Conservation (phyloP, 1,284 basidiomycete genomes). For the Papiliotrema fonsecae region DNA sequence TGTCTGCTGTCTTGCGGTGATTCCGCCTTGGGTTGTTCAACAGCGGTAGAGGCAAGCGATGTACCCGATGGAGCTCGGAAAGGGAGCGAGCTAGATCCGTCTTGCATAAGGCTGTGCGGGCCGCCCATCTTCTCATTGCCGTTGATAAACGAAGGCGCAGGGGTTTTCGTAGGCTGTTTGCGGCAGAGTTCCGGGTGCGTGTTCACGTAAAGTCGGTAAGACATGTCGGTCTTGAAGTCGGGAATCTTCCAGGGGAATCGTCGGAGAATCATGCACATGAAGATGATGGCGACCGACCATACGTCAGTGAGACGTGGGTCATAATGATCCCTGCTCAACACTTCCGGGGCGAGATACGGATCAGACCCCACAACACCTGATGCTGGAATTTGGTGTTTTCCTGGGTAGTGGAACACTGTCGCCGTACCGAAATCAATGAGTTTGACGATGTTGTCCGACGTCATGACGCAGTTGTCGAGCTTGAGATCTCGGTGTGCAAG, state of each 20-base stretch:
- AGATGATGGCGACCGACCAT: conserved; percentile 98
- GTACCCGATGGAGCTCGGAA: conserved; percentile 30
- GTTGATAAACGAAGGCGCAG: conserved; percentile 36
- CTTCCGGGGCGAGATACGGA: conserved; percentile 97
- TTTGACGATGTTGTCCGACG: conserved; percentile 86
- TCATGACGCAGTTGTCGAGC: conserved; percentile 99
- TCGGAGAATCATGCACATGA: conserved; percentile 98
- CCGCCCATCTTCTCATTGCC: conserved; percentile 30
- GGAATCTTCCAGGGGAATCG: conserved; percentile 99
- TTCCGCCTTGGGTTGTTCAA: conserved; percentile 13
- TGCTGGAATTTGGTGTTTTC: conserved; percentile 72
- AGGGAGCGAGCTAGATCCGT: conserved; percentile 39
- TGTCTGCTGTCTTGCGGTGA: conserved; percentile 3
- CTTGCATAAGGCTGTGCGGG: conserved; percentile 25
- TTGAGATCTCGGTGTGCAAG: conserved; percentile 98
- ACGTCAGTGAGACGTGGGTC: conserved; percentile 98
- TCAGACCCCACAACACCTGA: conserved; percentile 95
- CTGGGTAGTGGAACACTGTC: conserved; percentile 97
- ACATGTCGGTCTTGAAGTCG: conserved; percentile 86
- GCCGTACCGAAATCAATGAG: conserved; percentile 99
- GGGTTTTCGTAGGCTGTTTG: conserved; percentile 40
- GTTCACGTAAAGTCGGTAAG: conserved; percentile 84
- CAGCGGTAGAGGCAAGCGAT: conserved; percentile 30
- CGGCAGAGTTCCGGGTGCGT: conserved; percentile 82
- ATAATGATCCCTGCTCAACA: conserved; percentile 72